Evolutionary conservation across 257 asterid species (phyloP).

Genomic region (Solanum sitiens): DNA sequence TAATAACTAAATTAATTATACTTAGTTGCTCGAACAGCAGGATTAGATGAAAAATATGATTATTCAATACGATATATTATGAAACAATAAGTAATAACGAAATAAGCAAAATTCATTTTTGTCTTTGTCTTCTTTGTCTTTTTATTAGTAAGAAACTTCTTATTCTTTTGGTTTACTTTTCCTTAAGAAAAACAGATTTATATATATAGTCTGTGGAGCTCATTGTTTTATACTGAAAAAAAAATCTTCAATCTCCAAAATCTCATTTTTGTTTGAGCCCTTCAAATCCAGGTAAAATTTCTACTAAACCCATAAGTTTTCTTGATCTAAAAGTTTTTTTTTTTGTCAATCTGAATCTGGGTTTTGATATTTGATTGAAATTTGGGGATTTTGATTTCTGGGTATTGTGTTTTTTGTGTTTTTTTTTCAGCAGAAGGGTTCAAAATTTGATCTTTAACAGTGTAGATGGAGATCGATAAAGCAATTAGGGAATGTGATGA

Average conservation of each 20-base stretch:
- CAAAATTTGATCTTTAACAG: background rate
- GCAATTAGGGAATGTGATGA: conserved; percentile 73
- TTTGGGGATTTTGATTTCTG: background rate
- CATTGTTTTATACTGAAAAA: background rate
- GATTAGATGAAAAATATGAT: background rate
- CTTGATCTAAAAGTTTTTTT: background rate
- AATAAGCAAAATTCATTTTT: background rate
- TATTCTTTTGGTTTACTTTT: background rate
- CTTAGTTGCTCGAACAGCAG: background rate
- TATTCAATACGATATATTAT: background rate
- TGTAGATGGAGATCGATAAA: conserved; percentile 70
- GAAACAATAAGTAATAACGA: no score
- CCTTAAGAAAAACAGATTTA: no score
- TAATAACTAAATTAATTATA: background rate
- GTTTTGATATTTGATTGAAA: background rate
- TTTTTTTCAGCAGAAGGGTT: conserved; percentile 8
- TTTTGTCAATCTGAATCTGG: background rate
- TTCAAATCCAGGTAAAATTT: conserved; percentile 11
- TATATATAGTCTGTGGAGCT: background rate
- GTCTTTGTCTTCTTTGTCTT: background rate
- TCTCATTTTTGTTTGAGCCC: background rate
- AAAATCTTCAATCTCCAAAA: background rate
- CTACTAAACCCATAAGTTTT: background rate
- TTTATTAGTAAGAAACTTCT: background rate
- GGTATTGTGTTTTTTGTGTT: background rate